phyloP scores from a whole-genome alignment of 1,139 yeast species.

The Candida mesenterica region DNA sequence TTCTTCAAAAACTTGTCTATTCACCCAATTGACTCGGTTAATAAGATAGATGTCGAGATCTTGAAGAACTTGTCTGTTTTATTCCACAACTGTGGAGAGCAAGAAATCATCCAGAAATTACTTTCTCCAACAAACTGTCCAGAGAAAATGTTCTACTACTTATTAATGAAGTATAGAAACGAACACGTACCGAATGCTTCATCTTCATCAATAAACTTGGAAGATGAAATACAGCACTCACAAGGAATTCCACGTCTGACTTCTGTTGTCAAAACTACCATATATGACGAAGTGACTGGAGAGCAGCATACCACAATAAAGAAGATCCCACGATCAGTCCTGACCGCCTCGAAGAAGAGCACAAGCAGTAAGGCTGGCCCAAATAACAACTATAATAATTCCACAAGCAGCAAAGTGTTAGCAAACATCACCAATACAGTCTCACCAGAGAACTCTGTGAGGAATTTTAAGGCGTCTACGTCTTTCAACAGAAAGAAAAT shows the following conservation, averaged over 20 bases:
- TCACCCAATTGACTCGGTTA: conserved; percentile 48
- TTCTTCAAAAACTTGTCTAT: conserved; percentile 32
- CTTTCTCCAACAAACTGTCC: conserved; percentile 62
- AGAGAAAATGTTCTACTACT: conserved; percentile 87
- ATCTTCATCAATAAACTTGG: conserved; percentile 10
- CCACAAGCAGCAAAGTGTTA: conserved; percentile 18
- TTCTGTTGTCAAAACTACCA: conserved; percentile 47
- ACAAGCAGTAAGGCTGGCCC: conserved; percentile 9
- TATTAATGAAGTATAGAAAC: conserved; percentile 79
- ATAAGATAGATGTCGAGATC: conserved; percentile 77
- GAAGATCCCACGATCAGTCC: conserved; percentile 16
- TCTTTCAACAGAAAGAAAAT: conserved; percentile 40
- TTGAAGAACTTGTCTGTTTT: conserved; percentile 80
- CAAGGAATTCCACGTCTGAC: conserved; percentile 38
- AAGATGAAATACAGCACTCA: conserved; percentile 24
- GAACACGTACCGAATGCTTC: conserved; percentile 47
- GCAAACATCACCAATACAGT: conserved; percentile 33
- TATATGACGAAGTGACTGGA: conserved; percentile 28
- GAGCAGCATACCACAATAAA: conserved; percentile 25
- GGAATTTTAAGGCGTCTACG: conserved; percentile 38
- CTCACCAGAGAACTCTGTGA: conserved; percentile 14
- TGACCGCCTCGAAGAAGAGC: conserved; percentile 13
- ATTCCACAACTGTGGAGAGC: conserved; percentile 83
- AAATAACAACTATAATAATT: not conserved
- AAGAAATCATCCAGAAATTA: conserved; percentile 58